Evolutionary conservation across 768 basidiomycete species (phyloP).

Genomic region (Boletus rex-veris): DNA sequence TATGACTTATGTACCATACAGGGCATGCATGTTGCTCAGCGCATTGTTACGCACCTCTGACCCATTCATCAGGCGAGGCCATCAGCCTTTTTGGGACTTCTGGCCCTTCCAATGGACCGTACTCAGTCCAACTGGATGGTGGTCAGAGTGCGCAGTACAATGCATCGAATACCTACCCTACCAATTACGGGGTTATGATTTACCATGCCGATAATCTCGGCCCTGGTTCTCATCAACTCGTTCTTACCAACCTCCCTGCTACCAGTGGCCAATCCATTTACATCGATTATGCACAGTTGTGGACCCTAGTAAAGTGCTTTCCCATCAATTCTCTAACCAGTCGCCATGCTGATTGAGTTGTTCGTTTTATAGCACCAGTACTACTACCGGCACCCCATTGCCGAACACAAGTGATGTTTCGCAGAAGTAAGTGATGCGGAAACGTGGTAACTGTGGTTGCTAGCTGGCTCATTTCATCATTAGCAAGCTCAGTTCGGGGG

Average conservation of each 20-base stretch:
- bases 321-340: not conserved
- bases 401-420: not conserved
- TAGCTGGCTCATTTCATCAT: not conserved
- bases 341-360: not conserved
- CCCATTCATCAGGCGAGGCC: constrained; percentile 34
- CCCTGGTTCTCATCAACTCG: constrained; percentile 35
- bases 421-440: constrained; percentile 11
- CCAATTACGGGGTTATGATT: constrained; percentile 29
- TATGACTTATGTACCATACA: constrained; percentile 9
- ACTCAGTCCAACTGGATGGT: constrained; percentile 37
- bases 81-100: constrained; percentile 45
- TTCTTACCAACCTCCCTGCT: constrained; percentile 32
- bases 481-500: constrained; percentile 20
- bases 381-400: not conserved
- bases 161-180: constrained; percentile 15
- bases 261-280: constrained; percentile 18
- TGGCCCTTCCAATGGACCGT: constrained; percentile 35
- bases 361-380: not conserved
- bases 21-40: constrained; percentile 16
- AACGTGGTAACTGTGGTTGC: not conserved
- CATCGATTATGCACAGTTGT: constrained; percentile 35
- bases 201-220: constrained; percentile 40
- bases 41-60: not conserved
- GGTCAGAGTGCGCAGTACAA: constrained; percentile 19
- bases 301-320: constrained; percentile 17